Base-by-base conservation (phyloP, 75 land plant species). In the Larix kaempferi region DNA sequence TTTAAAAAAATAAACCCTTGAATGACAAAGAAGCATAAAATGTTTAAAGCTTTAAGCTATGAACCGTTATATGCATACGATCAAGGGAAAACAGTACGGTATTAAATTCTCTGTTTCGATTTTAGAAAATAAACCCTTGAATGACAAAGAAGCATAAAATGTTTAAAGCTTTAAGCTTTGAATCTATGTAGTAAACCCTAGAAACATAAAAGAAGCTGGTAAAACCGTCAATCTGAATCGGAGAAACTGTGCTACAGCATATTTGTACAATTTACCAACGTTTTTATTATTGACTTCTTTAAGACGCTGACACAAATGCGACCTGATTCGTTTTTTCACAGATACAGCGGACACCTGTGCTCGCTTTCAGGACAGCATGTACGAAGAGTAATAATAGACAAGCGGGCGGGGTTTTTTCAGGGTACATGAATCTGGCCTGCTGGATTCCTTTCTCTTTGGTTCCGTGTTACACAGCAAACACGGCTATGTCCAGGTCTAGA, bases 401-500 rank as follows among this genome's bases (percentile, higher is more conserved):
- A n/a, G n/a, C n/a, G 44, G 21, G 22, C n/a, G 29, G 71, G 49
- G 71, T 17, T 44, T 8, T 19, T 35, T 2, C 14, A n/a, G 21
- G 49, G 52, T 17, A n/a, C 71, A n/a, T 44, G 37, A 35, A 35
- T 15, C n/a, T n/a, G 8, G 49, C 33, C 11, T 22, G 35, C 21
- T 39, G 44, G 49, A 19, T 19, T 67, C 49, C 10, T 67, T 29
- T 35, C 27, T 39, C 71, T 6, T 67, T 2, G 19, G 49, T n/a
- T 3, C 10, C 71, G 39, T 37, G n/a, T n/a, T n/a, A n/a, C n/a
- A n/a, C n/a, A n/a, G n/a, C n/a, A n/a, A 44, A 44, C 44, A 39
- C 35, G 49, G 37, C 49, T 67, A 67, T 49, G 71, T 67, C 39
- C 39, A 67, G 39, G 35, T 67, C 71, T 49, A 22, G 71, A 67